A percentile compares a stretch with the other conserved stretches of the same genome.
Conservation (phyloP, 1,284 basidiomycete species). For the Xanthoconium separans region DNA sequence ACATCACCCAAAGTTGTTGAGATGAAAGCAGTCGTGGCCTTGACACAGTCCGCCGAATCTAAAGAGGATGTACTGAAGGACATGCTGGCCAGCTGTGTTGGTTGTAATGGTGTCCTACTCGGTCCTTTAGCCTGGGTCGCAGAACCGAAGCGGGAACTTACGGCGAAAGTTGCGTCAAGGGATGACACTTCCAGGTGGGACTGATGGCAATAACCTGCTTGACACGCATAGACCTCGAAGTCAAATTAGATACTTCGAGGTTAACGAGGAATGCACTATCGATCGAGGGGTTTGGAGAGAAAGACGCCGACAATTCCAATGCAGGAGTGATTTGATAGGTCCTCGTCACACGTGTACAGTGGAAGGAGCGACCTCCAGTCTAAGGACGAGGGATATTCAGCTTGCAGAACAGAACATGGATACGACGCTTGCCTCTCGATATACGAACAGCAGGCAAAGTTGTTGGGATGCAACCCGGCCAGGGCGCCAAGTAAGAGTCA, state of each 20-base stretch:
- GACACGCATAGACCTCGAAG: slow-evolving; percentile 44
- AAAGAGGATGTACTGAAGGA: slow-evolving; percentile 41
- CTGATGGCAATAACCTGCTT: slow-evolving; percentile 62
- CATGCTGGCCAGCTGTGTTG: slow-evolving; percentile 51
- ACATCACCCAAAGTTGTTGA: slow-evolving; percentile 49
- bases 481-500: slow-evolving; percentile 56
- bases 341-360: slow-evolving; percentile 54
- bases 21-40: slow-evolving; percentile 52
- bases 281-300: slow-evolving; percentile 47
- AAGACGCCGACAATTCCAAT: slow-evolving; percentile 48
- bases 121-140: slow-evolving; percentile 10
- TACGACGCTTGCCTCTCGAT: slow-evolving; percentile 56
- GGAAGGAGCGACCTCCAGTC: slow-evolving; percentile 50
- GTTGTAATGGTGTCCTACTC: slow-evolving; percentile 44
- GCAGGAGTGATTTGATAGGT: slow-evolving; percentile 58
- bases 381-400: slow-evolving; percentile 23
- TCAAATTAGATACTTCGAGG: slow-evolving; percentile 55
- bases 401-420: neutral
- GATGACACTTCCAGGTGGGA: slow-evolving; percentile 57
- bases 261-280: slow-evolving; percentile 55
- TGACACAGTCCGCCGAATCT: slow-evolving; percentile 39
- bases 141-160: slow-evolving; percentile 35
- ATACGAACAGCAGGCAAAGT: slow-evolving; percentile 63
- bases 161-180: slow-evolving; percentile 38
- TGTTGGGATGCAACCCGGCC: slow-evolving; percentile 47